Base-by-base conservation (phyloP, 345 rosid genomes). In the Cardamine occulta region DNA sequence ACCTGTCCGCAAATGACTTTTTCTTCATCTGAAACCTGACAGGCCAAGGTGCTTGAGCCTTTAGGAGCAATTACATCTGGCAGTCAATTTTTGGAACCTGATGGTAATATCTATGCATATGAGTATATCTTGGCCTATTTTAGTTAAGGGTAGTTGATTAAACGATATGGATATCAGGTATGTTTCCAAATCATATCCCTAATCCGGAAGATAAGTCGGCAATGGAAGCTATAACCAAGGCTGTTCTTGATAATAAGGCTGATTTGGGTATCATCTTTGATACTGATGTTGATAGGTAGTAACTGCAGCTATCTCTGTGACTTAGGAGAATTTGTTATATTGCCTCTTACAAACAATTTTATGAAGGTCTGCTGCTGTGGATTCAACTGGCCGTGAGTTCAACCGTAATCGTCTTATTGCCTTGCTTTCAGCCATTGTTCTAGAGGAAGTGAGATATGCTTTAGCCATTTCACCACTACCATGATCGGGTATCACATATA, bases 191-290 rank as follows among this genome's bases (percentile, higher is more conserved):
- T 78, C 99, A 95, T 83, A 95, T 93, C 71, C 99, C 99, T 31
- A 95, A 95, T 66, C 99, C 96, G 11, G 99, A 95, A 88, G 98
- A 95, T 74, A 93, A 93, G 84, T 73, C 79, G 17, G 98, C 98
- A 28, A 95, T 95, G 98, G 85, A 79, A 80, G 93, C 98, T 68
- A 89, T 95, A 53, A 89, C 91, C 29, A 72, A 86, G 80, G 98
- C 97, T 26, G 98, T 93, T 84, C 94, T 90, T 68, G 81, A 85
- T 67, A 95, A 88, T 83, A 93, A 89, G 77, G 96, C 98, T 68
- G 97, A 95, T 79, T 67, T 95, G 61, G 99, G 99, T 58, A 95
- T 95, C 82, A 95, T 93, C 81, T 95, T 95, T 83, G 99, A 95
- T 79, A 93, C 98, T 56, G 98, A 95, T 74, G 99, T 95, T 68